Evolutionary conservation across 768 basidiomycete species (phyloP).

Genomic region (Pleurotus salmoneostramineus): DNA sequence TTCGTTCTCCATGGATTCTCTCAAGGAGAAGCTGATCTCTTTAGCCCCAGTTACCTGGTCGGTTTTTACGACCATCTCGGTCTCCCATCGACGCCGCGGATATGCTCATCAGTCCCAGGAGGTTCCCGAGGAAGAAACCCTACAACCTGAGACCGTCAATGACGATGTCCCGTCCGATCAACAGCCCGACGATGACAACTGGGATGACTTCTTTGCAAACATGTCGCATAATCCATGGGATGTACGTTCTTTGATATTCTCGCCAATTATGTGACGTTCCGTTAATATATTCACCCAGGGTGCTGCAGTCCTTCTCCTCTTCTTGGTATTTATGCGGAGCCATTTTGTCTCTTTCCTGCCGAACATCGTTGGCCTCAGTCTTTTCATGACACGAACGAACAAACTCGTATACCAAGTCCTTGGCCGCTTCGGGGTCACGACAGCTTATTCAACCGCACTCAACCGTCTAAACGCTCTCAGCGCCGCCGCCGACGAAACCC

Average conservation of each 20-base stretch:
- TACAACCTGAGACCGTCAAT: too few species aligned
- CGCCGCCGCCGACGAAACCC: conserved; percentile 1
- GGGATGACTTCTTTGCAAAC: not conserved
- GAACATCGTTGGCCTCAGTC: conserved; percentile 14
- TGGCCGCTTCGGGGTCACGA: conserved; percentile 13
- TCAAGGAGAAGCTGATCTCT: not conserved
- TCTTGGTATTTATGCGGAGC: conserved; percentile 14
- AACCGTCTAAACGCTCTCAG: conserved; percentile 11
- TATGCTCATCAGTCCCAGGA: too few species aligned
- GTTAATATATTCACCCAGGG: too few species aligned
- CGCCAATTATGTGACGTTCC: too few species aligned
- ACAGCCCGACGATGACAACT: not conserved
- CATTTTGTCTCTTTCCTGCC: conserved; percentile 14
- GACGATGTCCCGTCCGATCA: not conserved
- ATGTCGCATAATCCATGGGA: too few species aligned
- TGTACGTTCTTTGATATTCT: too few species aligned
- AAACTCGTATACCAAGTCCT: conserved; percentile 13
- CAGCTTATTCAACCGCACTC: conserved; percentile 16
- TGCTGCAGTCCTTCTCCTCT: not conserved
- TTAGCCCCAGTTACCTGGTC: not conserved
- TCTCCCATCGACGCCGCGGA: not conserved
- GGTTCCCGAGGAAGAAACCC: too few species aligned
- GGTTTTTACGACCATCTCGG: not conserved
- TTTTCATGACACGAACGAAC: conserved; percentile 15
- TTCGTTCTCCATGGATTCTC: not conserved